phyloP scores from a whole-genome alignment of 1,284 basidiomycete species.

The Trametes polyzona region DNA sequence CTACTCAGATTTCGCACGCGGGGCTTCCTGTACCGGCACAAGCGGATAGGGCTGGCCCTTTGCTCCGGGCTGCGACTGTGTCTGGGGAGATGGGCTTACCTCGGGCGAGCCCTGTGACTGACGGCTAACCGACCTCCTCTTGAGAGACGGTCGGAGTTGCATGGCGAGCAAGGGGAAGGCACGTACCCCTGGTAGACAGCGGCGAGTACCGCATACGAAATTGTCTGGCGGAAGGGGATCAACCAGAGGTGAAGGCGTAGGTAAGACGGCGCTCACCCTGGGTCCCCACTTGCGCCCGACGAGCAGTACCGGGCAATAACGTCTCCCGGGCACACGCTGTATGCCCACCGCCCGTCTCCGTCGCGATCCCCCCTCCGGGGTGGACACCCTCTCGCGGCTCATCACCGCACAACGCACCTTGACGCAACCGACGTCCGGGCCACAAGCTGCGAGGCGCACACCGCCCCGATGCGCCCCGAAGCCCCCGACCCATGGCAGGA shows the following conservation, averaged over 20 bases:
- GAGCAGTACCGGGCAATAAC: too few relatives aligned
- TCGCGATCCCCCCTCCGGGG: background rate
- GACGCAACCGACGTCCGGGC: too few relatives aligned
- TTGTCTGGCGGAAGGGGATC: background rate
- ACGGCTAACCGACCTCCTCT: background rate
- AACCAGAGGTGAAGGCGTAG: background rate
- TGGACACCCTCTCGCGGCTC: background rate
- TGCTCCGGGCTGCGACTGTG: background rate
- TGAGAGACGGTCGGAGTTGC: background rate
- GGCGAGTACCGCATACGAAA: background rate
- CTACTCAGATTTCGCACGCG: background rate
- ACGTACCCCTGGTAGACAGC: background rate
- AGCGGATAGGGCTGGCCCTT: background rate
- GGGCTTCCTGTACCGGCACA: background rate
- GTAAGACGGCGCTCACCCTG: background rate
- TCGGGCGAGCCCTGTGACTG: background rate
- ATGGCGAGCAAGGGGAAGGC: background rate
- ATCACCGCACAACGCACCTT: background rate
- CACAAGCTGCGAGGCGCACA: background rate
- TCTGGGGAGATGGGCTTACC: background rate
- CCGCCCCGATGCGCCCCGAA: background rate
- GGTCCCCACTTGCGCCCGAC: too few relatives aligned
- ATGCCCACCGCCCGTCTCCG: background rate
- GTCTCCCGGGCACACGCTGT: too few relatives aligned
- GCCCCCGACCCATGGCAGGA: slow-evolving; percentile 1